Evolutionary conservation across 2,329 filamentous ascomycete species (phyloP).

Genomic region (Colletotrichum lupini): DNA sequence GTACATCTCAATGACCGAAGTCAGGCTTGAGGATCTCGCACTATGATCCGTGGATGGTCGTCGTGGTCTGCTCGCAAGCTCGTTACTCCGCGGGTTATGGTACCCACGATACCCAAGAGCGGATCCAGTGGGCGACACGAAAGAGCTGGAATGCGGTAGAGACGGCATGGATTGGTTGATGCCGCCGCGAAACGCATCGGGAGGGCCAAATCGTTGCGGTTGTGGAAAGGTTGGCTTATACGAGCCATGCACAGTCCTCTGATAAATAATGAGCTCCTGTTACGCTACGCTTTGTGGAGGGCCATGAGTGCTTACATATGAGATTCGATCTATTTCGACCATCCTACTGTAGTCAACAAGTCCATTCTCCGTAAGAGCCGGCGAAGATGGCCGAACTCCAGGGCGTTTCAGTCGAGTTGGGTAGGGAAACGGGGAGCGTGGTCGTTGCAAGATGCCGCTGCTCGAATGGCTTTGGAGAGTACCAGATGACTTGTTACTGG

Average conservation of each 20-base stretch:
- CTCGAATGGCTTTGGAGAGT: slow-evolving; percentile 61
- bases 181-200: slow-evolving; percentile 53
- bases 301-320: slow-evolving; percentile 51
- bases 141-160: slow-evolving; percentile 41
- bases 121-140: slow-evolving; percentile 25
- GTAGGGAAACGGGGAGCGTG: slow-evolving; percentile 69
- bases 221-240: slow-evolving; percentile 52
- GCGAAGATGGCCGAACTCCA: slow-evolving; percentile 60
- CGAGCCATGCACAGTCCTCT: slow-evolving; percentile 58
- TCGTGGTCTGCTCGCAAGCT: slow-evolving; percentile 46
- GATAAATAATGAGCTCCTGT: slow-evolving; percentile 16
- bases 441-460: slow-evolving; percentile 56
- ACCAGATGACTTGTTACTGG: slow-evolving; percentile 58
- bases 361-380: slow-evolving; percentile 60
- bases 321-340: slow-evolving; percentile 60
- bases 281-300: neutral
- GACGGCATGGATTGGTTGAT: slow-evolving; percentile 54
- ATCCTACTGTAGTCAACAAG: slow-evolving; percentile 61
- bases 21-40: slow-evolving; percentile 58
- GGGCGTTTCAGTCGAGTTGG: slow-evolving; percentile 67
- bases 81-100: slow-evolving; percentile 30
- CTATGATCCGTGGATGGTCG: slow-evolving; percentile 50
- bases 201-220: slow-evolving; percentile 49
- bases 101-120: slow-evolving; percentile 36
- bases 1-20: slow-evolving; percentile 63